phyloP scores from a whole-genome alignment of 2,329 filamentous ascomycete genomes.

The Dichotomopilus funicola region DNA sequence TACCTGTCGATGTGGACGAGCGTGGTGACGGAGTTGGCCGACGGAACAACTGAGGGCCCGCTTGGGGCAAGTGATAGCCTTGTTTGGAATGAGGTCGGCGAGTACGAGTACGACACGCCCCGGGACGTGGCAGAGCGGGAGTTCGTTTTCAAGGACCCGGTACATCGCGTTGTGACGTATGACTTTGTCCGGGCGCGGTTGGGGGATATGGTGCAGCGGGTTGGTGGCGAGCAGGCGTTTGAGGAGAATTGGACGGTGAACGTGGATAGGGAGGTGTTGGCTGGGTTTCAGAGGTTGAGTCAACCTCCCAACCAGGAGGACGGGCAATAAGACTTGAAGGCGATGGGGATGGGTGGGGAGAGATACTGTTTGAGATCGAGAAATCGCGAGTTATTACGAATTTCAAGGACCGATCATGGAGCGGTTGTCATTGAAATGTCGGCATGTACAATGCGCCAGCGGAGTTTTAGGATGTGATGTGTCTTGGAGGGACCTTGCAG shows the following conservation, averaged over 20 bases:
- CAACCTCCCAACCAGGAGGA: not conserved
- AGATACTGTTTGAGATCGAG: not conserved
- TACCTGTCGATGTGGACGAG: constrained; percentile 71
- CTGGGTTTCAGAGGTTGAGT: constrained; percentile 48
- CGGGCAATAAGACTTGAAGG: not conserved
- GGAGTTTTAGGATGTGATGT: too few species aligned
- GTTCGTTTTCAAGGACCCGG: constrained; percentile 53
- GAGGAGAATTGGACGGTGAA: constrained; percentile 63
- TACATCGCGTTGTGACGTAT: constrained; percentile 60
- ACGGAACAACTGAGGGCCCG: constrained; percentile 29
- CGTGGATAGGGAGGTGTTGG: constrained; percentile 66
- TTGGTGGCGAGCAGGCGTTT: constrained; percentile 61
- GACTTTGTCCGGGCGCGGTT: constrained; percentile 59
- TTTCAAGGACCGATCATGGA: too few species aligned
- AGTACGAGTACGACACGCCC: constrained; percentile 49
- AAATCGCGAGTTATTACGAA: not conserved
- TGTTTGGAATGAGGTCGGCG: constrained; percentile 35
- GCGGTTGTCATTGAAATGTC: too few species aligned
- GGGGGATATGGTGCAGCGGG: constrained; percentile 48
- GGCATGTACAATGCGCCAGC: too few species aligned
- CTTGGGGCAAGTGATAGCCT: constrained; percentile 26
- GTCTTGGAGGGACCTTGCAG: too few species aligned
- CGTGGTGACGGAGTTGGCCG: constrained; percentile 60
- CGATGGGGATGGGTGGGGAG: not conserved
- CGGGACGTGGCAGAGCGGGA: constrained; percentile 48